These are phyloP conservation scores for Trametes cubensis DNA, from an alignment of 768 basidiomycete genomes.

Conservation along the genomic window DNA sequence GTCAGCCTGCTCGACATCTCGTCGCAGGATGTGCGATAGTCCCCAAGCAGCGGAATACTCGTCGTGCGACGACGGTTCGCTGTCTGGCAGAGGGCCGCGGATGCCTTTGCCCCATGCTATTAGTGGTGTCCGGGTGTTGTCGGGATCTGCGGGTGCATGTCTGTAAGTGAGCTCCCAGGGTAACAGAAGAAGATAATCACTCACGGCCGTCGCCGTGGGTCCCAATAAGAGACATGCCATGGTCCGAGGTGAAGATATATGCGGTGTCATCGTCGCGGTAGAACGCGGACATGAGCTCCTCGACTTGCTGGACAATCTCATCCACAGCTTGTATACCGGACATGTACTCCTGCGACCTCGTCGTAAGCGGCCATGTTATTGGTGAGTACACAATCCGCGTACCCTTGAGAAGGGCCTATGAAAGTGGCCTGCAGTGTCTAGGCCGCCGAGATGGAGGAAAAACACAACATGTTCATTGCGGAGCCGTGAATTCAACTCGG, in stretches of 20 bases:
- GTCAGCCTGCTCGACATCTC: slow-evolving; percentile 85
- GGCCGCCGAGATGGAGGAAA: slow-evolving; percentile 80
- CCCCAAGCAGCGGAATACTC: slow-evolving; percentile 68
- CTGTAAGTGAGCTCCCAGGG: background rate
- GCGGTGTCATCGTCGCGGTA: slow-evolving; percentile 70
- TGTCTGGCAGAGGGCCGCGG: slow-evolving; percentile 65
- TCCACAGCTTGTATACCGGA: slow-evolving; percentile 81
- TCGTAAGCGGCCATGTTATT: background rate
- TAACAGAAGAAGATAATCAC: slow-evolving; percentile 1
- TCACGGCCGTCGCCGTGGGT: slow-evolving; percentile 86
- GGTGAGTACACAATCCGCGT: background rate
- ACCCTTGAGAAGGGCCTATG: slow-evolving; percentile 82
- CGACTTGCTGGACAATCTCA: slow-evolving; percentile 65
- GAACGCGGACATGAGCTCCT: slow-evolving; percentile 61
- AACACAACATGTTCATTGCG: slow-evolving; percentile 66
- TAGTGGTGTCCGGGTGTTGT: slow-evolving; percentile 84
- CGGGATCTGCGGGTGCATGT: slow-evolving; percentile 58
- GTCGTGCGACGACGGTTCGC: slow-evolving; percentile 61
- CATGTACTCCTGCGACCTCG: slow-evolving; percentile 67
- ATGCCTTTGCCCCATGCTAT: slow-evolving; percentile 83
- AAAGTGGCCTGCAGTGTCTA: slow-evolving; percentile 87
- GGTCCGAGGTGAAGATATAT: slow-evolving; percentile 85
- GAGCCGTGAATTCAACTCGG: slow-evolving; percentile 51
- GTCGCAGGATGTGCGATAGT: slow-evolving; percentile 57
- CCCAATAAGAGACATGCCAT: slow-evolving; percentile 87